Evolutionary conservation across 2,329 filamentous ascomycete genomes (phyloP).

Genomic region (Fusarium agapanthi): DNA sequence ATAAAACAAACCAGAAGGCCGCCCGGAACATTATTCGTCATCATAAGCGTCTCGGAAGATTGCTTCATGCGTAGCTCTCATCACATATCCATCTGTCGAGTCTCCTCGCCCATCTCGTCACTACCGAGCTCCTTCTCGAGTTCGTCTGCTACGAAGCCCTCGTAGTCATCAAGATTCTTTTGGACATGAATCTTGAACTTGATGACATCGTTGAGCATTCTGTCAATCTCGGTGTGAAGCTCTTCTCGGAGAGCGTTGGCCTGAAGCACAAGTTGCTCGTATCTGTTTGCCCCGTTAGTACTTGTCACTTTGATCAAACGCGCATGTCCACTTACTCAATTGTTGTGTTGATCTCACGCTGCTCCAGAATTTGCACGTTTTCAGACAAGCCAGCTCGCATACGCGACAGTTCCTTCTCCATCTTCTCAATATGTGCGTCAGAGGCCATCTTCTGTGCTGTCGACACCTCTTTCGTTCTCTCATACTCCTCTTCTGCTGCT

Average conservation of each 20-base stretch:
- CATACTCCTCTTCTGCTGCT: slow-evolving; percentile 91
- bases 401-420: slow-evolving; percentile 96
- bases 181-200: slow-evolving; percentile 99
- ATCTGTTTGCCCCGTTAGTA: slow-evolving; percentile 59
- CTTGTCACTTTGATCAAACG: neutral
- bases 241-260: slow-evolving; percentile 91
- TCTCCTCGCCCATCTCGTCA: slow-evolving; percentile 66
- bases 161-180: slow-evolving; percentile 90
- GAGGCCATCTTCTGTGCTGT: slow-evolving; percentile 87
- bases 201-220: slow-evolving; percentile 95
- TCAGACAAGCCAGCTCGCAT: slow-evolving; percentile 87
- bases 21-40: slow-evolving; percentile 31
- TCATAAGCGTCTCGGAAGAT: slow-evolving; percentile 37
- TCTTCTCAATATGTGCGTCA: slow-evolving; percentile 96
- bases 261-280: slow-evolving; percentile 88
- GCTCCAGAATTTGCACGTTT: slow-evolving; percentile 90
- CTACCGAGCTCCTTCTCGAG: slow-evolving; percentile 84
- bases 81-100: slow-evolving; percentile 55
- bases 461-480: slow-evolving; percentile 88
- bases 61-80: slow-evolving; percentile 24
- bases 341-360: slow-evolving; percentile 94
- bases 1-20: slow-evolving; percentile 29
- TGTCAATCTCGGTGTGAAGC: slow-evolving; percentile 95
- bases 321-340: slow-evolving; percentile 76
- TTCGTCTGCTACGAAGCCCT: slow-evolving; percentile 91